phyloP scores from a whole-genome alignment of 2,329 filamentous ascomycete genomes.

The Fusarium algeriense region DNA sequence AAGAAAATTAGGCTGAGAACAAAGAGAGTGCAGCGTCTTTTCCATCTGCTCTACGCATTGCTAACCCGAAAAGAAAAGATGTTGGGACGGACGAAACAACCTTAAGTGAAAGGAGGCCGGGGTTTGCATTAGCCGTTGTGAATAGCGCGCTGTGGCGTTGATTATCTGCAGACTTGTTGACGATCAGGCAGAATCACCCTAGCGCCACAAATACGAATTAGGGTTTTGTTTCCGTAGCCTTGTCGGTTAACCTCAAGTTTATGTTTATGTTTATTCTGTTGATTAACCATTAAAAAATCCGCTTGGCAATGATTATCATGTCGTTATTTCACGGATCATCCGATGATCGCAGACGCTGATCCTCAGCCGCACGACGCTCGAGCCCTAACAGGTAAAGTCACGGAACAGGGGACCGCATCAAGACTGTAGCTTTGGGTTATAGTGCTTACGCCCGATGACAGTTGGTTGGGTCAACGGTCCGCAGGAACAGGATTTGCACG shows the following conservation, averaged over 20 bases:
- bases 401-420: not conserved
- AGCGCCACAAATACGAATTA: fast-evolving
- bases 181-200: not conserved
- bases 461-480: no score
- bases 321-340: not conserved
- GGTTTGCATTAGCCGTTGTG: constrained; percentile 14
- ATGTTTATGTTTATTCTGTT: not conserved
- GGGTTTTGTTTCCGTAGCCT: fast-evolving
- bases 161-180: fast-evolving
- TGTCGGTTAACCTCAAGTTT: not conserved
- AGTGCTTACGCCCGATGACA: constrained; percentile 6
- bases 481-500: not conserved
- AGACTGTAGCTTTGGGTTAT: not conserved
- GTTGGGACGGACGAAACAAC: not conserved
- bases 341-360: not conserved
- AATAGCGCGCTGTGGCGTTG: not conserved
- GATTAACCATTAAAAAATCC: no score
- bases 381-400: constrained; percentile 1
- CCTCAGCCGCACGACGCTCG: constrained; percentile 20
- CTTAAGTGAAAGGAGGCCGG: not conserved
- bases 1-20: not conserved
- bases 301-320: no score
- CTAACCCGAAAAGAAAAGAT: not conserved
- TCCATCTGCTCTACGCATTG: not conserved
- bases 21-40: not conserved